Evolutionary conservation across 2,329 filamentous ascomycete species (phyloP).

Genomic region (Calcarisporium arbuscula): DNA sequence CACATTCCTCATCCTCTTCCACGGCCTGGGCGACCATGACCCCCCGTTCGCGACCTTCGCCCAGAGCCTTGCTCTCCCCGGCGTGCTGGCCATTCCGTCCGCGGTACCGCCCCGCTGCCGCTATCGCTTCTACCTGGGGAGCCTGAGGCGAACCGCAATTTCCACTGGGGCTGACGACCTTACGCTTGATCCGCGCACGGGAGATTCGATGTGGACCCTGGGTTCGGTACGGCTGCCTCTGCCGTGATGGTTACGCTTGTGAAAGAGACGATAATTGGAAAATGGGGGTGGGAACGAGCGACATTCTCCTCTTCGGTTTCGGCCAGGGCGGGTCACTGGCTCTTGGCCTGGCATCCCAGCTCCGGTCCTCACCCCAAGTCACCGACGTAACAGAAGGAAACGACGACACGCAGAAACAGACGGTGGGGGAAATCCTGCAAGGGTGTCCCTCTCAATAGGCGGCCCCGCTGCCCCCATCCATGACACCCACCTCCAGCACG

Average conservation of each 20-base stretch:
- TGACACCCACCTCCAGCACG: conserved; percentile 38
- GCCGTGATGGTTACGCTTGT: conserved; percentile 47
- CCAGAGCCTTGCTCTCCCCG: conserved; percentile 62
- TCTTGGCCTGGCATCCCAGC: conserved; percentile 45
- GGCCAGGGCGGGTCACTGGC: conserved; percentile 62
- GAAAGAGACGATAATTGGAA: conserved; percentile 40
- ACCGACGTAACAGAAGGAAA: conserved; percentile 23
- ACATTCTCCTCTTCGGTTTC: conserved; percentile 60
- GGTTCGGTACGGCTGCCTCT: conserved; percentile 43
- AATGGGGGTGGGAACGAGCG: conserved; percentile 54
- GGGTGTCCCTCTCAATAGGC: conserved; percentile 59
- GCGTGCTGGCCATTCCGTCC: conserved; percentile 71
- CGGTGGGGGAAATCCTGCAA: conserved; percentile 31
- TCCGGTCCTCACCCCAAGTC: conserved; percentile 29
- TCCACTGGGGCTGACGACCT: conserved; percentile 67
- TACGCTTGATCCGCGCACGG: conserved; percentile 41
- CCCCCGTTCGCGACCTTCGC: conserved; percentile 63
- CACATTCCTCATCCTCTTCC: conserved; percentile 73
- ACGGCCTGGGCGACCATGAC: conserved; percentile 76
- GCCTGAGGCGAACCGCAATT: conserved; percentile 30
- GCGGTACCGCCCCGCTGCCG: conserved; percentile 63
- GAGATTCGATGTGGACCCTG: conserved; percentile 56
- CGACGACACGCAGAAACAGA: conserved; percentile 3
- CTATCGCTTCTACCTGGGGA: conserved; percentile 50
- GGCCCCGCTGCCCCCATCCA: conserved; percentile 49